These are phyloP conservation scores for Cyclospora cayetanensis DNA, from an alignment of 169 alveolate genomes.

Conservation along the genomic window DNA sequence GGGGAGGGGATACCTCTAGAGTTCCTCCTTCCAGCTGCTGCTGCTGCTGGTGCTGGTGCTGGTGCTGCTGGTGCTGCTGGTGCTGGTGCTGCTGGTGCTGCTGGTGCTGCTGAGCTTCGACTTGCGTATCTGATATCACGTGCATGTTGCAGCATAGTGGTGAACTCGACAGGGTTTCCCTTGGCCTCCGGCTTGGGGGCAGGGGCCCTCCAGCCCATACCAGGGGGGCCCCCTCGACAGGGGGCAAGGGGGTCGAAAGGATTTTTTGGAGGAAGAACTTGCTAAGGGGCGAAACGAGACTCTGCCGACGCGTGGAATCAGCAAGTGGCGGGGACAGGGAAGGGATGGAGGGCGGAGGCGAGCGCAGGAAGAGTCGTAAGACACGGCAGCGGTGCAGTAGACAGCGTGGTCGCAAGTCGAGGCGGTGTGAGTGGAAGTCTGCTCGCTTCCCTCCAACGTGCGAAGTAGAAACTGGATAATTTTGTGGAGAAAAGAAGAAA, in stretches of 20 bases:
- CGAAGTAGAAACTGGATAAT: too few relatives aligned
- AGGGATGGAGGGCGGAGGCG: too few relatives aligned
- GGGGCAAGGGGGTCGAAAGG: neutral
- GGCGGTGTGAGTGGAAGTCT: too few relatives aligned
- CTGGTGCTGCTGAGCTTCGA: conserved; percentile 61
- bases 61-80: too few relatives aligned
- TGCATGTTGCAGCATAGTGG: conserved; percentile 59
- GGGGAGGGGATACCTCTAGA: neutral
- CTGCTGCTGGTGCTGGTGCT: too few relatives aligned
- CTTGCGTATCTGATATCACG: conserved; percentile 29
- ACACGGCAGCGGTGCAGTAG: neutral
- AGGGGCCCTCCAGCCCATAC: neutral
- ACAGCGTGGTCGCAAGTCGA: too few relatives aligned
- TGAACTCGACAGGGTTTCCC: neutral
- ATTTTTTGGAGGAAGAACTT: too few relatives aligned
- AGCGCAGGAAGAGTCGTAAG: conserved; percentile 22
- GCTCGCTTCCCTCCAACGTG: too few relatives aligned
- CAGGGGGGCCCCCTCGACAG: conserved; percentile 10
- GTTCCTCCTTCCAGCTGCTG: conserved; percentile 1
- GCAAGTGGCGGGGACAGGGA: too few relatives aligned
- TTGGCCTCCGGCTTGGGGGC: neutral
- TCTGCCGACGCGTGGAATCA: too few relatives aligned
- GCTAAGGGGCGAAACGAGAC: too few relatives aligned
- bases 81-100: conserved; percentile 61
- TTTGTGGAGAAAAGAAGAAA: neutral